A percentile compares a stretch with the other conserved stretches of the same genome.
These are phyloP conservation scores for Coemansia sp. DNA, from an alignment of 192 early-diverging fungal genomes.

Conservation along the genomic window DNA sequence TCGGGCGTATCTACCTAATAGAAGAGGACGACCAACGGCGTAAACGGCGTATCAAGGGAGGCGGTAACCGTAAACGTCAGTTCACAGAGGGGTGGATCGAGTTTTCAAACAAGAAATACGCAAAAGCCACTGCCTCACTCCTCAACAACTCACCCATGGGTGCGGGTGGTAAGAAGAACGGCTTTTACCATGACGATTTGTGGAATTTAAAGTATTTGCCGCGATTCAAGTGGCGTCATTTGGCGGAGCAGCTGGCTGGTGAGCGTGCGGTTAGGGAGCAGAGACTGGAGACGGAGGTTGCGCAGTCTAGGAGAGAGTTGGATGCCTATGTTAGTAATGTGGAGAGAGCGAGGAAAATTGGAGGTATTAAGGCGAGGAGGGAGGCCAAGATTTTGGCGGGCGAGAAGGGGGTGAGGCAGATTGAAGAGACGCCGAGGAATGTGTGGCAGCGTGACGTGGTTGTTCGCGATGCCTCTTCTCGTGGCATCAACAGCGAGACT, in stretches of 20 bases:
- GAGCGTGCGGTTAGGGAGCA: slow-evolving; percentile 80
- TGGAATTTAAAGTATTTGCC: slow-evolving; percentile 98
- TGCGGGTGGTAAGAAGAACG: slow-evolving; percentile 78
- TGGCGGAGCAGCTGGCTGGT: slow-evolving; percentile 89
- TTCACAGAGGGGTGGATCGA: slow-evolving; percentile 98
- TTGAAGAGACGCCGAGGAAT: slow-evolving; percentile 44
- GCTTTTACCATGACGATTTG: slow-evolving; percentile 88
- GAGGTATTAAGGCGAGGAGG: slow-evolving; percentile 75
- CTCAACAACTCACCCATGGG: slow-evolving; percentile 87
- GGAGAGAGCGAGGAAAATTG: slow-evolving; percentile 84
- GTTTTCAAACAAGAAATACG: slow-evolving; percentile 92
- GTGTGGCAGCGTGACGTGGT: slow-evolving; percentile 72
- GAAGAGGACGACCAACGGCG: slow-evolving; percentile 80
- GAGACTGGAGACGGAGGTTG: slow-evolving; percentile 79
- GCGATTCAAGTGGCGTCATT: slow-evolving; percentile 95
- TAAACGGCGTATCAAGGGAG: slow-evolving; percentile 82
- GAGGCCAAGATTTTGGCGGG: slow-evolving; percentile 27
- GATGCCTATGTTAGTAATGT: slow-evolving; percentile 89
- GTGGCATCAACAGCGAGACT: slow-evolving; percentile 16
- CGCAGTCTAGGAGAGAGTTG: slow-evolving; percentile 83
- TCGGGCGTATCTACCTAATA: slow-evolving; percentile 85
- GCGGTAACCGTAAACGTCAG: slow-evolving; percentile 81
- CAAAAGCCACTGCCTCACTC: slow-evolving; percentile 70
- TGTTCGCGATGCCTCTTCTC: slow-evolving; percentile 56
- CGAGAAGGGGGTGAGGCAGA: slow-evolving; percentile 43